These are phyloP conservation scores for Albugo candida DNA, from an alignment of 352 stramenopile genomes.

Conservation along the genomic window DNA sequence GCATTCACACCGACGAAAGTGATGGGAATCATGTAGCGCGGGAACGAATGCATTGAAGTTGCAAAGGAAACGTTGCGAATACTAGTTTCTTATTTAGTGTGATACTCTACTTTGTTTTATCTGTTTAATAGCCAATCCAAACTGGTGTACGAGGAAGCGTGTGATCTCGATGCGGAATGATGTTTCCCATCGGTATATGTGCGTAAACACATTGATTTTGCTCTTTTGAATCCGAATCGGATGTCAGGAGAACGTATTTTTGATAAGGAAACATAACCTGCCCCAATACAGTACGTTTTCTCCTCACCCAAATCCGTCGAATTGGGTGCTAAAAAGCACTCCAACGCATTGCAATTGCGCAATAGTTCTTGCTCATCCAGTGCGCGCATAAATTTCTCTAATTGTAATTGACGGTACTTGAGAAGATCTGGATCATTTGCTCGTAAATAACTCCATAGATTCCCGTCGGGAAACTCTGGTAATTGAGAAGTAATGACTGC, in stretches of 20 bases:
- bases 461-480: constrained; percentile 46
- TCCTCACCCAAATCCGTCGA: neutral
- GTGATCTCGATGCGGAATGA: too few species aligned
- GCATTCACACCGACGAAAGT: too few species aligned
- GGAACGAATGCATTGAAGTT: too few species aligned
- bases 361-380: constrained; percentile 37
- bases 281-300: neutral
- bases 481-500: constrained; percentile 18
- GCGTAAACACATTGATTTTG: too few species aligned
- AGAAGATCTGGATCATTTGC: constrained; percentile 47
- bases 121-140: too few species aligned
- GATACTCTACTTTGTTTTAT: too few species aligned
- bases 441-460: constrained; percentile 44
- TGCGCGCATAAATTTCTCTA: constrained; percentile 36
- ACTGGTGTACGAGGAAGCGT: too few species aligned
- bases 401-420: constrained; percentile 36
- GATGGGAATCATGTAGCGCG: too few species aligned
- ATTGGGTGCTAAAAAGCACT: constrained; percentile 20
- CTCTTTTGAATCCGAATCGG: constrained; percentile 15
- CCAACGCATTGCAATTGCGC: constrained; percentile 35
- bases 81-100: too few species aligned
- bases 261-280: constrained; percentile 59
- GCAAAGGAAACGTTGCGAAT: too few species aligned
- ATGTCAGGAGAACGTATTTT: constrained; percentile 54
- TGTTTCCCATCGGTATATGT: too few species aligned